Evolutionary conservation across 257 asterid species (phyloP).

Genomic region (Ilex asprella): DNA sequence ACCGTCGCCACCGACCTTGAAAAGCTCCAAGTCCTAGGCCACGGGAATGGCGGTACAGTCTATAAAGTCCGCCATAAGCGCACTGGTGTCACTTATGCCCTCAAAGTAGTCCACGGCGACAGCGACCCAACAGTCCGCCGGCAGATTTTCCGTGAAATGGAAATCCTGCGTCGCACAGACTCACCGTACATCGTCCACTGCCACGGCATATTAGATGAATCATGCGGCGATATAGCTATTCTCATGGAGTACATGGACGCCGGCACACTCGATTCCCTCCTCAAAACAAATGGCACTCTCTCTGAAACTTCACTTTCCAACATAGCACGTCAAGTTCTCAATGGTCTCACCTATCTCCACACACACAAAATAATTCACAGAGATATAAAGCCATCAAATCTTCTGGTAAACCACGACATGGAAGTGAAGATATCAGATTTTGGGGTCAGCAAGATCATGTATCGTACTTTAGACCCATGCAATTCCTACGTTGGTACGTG

Average conservation of each 20-base stretch:
- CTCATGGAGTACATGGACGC: slow-evolving; percentile 78
- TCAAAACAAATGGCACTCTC: slow-evolving; percentile 34
- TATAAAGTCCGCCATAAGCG: slow-evolving; percentile 77
- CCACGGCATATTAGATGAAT: slow-evolving; percentile 58
- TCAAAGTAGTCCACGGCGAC: slow-evolving; percentile 73
- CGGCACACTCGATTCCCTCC: slow-evolving; percentile 62
- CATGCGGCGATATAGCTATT: slow-evolving; percentile 79
- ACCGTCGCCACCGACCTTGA: slow-evolving; percentile 59
- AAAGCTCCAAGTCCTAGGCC: slow-evolving; percentile 74
- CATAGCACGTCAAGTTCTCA: slow-evolving; percentile 51
- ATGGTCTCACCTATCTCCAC: slow-evolving; percentile 68
- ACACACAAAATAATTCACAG: too few relatives aligned
- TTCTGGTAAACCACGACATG: too few relatives aligned
- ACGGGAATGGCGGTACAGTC: slow-evolving; percentile 86
- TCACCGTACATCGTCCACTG: slow-evolving; percentile 73
- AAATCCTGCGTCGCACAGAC: slow-evolving; percentile 78
- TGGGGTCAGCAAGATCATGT: too few relatives aligned
- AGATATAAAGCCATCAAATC: too few relatives aligned
- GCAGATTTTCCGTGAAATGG: slow-evolving; percentile 71
- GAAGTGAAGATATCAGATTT: too few relatives aligned
- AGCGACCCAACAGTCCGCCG: slow-evolving; percentile 73
- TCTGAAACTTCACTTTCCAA: slow-evolving; percentile 42
- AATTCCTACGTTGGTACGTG: too few relatives aligned
- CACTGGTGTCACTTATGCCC: slow-evolving; percentile 47
- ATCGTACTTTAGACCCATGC: too few relatives aligned